phyloP scores from a whole-genome alignment of 164 flowering plant genomes.

The Piper longum region DNA sequence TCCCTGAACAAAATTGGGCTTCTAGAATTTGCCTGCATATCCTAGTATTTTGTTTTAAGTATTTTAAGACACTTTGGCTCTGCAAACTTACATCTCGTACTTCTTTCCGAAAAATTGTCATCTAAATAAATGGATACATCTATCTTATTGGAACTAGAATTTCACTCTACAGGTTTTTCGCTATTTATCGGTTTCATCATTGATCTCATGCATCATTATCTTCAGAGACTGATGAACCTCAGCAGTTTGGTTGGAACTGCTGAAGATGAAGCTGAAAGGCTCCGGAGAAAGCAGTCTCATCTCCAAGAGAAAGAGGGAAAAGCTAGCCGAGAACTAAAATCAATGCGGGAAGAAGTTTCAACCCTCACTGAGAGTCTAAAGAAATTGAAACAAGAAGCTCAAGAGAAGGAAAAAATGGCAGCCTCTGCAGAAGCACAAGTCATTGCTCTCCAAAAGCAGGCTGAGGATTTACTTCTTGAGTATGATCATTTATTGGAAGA shows the following conservation, averaged over 20 bases:
- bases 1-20: no score
- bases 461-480: slow-evolving; percentile 81
- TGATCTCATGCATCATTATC: slow-evolving; percentile 77
- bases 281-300: slow-evolving; percentile 37
- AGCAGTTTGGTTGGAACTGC: slow-evolving; percentile 35
- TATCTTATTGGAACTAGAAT: not conserved
- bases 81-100: not conserved
- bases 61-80: no score
- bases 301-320: slow-evolving; percentile 62
- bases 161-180: slow-evolving; percentile 48
- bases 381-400: slow-evolving; percentile 48
- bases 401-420: slow-evolving; percentile 51
- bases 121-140: not conserved
- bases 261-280: slow-evolving; percentile 50
- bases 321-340: slow-evolving; percentile 35
- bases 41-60: no score
- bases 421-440: slow-evolving; percentile 73
- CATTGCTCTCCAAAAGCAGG: slow-evolving; percentile 74
- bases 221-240: slow-evolving; percentile 37
- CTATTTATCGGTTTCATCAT: slow-evolving; percentile 76
- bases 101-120: not conserved
- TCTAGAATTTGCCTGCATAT: no score
- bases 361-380: slow-evolving; percentile 36
- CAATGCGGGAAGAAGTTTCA: slow-evolving; percentile 41
- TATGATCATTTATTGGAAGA: slow-evolving; percentile 82